Percentiles rank a stretch among this genome's conserved stretches.
Evolutionary conservation across 805 yeast species (phyloP).

Genomic region (Kodamaea lidongshanica): DNA sequence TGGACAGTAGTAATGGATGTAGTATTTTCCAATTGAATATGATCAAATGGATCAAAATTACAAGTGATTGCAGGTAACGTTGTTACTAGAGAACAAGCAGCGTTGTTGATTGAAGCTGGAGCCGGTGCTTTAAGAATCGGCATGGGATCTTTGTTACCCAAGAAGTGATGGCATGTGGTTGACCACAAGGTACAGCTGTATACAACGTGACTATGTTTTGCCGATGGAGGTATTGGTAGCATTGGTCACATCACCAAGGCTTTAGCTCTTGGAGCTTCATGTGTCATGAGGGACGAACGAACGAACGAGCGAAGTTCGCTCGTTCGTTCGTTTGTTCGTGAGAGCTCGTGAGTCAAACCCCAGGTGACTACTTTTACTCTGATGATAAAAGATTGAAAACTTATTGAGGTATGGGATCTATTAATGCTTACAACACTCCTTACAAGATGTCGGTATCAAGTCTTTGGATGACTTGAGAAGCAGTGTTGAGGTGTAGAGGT

Average conservation of each 20-base stretch:
- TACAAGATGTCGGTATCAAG: conserved; percentile 91
- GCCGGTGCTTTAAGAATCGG: conserved; percentile 98
- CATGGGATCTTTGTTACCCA: conserved; percentile 99
- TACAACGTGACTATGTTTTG: conserved; percentile 88
- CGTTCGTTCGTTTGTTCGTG: conserved; percentile 98
- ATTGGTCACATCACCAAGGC: conserved; percentile 98
- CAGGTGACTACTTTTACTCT: conserved; percentile 96
- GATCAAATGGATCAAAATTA: conserved; percentile 87
- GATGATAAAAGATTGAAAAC: conserved; percentile 97
- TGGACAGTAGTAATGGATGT: conserved; percentile 97
- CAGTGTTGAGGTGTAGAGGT: conserved; percentile 61
- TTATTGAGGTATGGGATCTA: conserved; percentile 99
- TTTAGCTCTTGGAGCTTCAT: conserved; percentile 90
- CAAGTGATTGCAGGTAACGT: conserved; percentile 97
- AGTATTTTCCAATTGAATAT: conserved; percentile 90
- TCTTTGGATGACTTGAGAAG: conserved; percentile 60
- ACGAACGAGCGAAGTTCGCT: too few relatives aligned
- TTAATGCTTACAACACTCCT: conserved; percentile 98
- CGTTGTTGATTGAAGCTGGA: conserved; percentile 84
- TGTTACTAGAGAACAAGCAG: conserved; percentile 98
- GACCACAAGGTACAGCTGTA: conserved; percentile 99
- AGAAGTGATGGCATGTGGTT: conserved; percentile 99
- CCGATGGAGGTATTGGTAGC: conserved; percentile 99
- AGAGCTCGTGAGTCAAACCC: too few relatives aligned
- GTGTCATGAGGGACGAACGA: conserved; percentile 99